These are phyloP conservation scores for Prunus mira DNA, from an alignment of 306 rosid species.

Conservation along the genomic window DNA sequence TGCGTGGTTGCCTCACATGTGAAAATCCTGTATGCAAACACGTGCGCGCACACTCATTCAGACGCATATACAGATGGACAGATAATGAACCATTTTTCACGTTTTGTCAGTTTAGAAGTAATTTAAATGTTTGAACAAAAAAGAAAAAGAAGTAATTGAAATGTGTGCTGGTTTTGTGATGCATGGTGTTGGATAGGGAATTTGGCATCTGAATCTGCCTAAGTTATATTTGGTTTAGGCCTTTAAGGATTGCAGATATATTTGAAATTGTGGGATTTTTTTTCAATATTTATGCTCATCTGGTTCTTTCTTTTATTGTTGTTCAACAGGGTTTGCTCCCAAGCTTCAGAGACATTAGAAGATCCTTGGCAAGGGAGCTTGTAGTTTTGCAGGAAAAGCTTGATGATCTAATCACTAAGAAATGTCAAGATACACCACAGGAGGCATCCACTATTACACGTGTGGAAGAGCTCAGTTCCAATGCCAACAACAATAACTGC, in stretches of 20 bases:
- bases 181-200: not conserved
- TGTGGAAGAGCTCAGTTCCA: constrained; percentile 7
- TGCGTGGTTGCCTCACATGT: not conserved
- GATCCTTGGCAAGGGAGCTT: constrained; percentile 82
- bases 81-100: not conserved
- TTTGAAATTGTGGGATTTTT: not conserved
- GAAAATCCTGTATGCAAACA: not conserved
- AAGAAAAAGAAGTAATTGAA: too few relatives aligned
- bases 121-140: too few relatives aligned
- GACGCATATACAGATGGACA: not conserved
- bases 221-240: not conserved
- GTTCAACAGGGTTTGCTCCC: constrained; percentile 61
- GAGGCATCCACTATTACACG: not conserved
- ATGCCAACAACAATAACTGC: not conserved
- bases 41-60: not conserved
- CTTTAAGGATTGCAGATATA: too few relatives aligned
- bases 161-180: not conserved
- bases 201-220: not conserved
- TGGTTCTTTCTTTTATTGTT: not conserved
- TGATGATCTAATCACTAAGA: constrained; percentile 36
- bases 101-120: not conserved
- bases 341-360: constrained; percentile 62
- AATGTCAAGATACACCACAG: constrained; percentile 22
- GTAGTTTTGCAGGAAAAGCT: constrained; percentile 64
- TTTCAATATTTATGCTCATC: not conserved